Conservation (phyloP, 805 yeast genomes). For the Pichia deserticola region DNA sequence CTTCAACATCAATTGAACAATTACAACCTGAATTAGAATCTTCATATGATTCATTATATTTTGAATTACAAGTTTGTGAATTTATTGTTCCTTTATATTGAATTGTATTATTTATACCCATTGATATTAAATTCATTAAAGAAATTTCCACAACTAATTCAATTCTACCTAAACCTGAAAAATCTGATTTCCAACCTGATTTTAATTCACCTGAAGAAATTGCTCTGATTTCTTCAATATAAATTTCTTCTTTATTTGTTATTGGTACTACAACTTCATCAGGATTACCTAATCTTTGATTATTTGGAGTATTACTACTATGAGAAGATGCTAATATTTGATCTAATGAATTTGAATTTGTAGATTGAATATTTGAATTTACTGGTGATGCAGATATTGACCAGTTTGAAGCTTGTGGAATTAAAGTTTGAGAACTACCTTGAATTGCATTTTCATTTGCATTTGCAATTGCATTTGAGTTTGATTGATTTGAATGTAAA, state of each 20-base stretch:
- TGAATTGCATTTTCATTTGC: background rate
- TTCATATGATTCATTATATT: constrained; percentile 18
- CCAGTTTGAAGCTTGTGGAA: constrained; percentile 25
- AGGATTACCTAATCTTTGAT: constrained; percentile 5
- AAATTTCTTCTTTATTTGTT: constrained; percentile 26
- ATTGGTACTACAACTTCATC: constrained; percentile 14
- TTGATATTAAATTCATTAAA: constrained; percentile 51
- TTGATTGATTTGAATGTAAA: background rate
- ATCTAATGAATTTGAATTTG: constrained; percentile 2
- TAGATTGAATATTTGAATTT: background rate
- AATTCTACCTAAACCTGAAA: constrained; percentile 65
- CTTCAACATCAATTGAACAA: constrained; percentile 73
- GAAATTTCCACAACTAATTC: constrained; percentile 71
- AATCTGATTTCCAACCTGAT: constrained; percentile 95
- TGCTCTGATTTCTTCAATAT: constrained; percentile 66
- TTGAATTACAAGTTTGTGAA: constrained; percentile 28
- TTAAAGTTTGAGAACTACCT: background rate
- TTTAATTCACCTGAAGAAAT: constrained; percentile 75
- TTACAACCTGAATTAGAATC: constrained; percentile 33
- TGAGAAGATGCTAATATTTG: background rate
- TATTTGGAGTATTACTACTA: background rate
- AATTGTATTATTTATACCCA: constrained; percentile 29
- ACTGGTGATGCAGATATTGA: constrained; percentile 14
- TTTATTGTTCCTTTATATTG: constrained; percentile 24
- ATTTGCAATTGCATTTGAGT: background rate